Base-by-base conservation (phyloP, 2,329 filamentous ascomycete genomes). In the Whalleya microplaca region DNA sequence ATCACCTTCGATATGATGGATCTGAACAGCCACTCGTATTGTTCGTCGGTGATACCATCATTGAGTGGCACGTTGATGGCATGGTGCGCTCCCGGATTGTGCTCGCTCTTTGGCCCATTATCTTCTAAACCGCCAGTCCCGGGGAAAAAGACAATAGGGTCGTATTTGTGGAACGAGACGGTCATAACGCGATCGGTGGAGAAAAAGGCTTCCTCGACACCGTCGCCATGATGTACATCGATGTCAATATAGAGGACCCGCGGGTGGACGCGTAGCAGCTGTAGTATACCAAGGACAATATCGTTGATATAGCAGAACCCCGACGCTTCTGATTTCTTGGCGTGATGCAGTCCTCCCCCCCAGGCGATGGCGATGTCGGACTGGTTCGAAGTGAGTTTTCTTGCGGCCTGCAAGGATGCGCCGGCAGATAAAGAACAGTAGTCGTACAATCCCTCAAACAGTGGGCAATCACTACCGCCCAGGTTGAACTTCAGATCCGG, bases 301-400 rank as follows among this genome's bases (percentile, higher is more conserved):
- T 99, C 95, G 74, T 99, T 99, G 77, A 98, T 92, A 77, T 99
- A 99, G 78, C 95, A 99, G 75, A 99, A 99, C 0, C 95, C 95
- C 14, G 90, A 94, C 0, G 95, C 94, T 75, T 96, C 92, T 51
- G 89, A 86, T 71, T 94, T 95, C 75, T 98, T 97, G 45, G 95
- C 95, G 70, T 99, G 95, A 74, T 99, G 95, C 27, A 99, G 83
- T 10, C 95, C 95, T 37, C 95, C 95, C 18, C 92, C 95, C 95
- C 95, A 99, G 68, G 96, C 96, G 69, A 99, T 92, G 53, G 95
- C 95, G 70, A 99, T 97, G 70, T 98, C 91, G 27, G 92, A 92
- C 75, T 96, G 90, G 46, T 87, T 83, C 68, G 91, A 89, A 71
- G 88, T 90, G 40, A 99, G 86, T 71, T 96, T 96, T 58, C 91